Conservation (phyloP, 148 eudicot genomes). For the Agrostemma githago region DNA sequence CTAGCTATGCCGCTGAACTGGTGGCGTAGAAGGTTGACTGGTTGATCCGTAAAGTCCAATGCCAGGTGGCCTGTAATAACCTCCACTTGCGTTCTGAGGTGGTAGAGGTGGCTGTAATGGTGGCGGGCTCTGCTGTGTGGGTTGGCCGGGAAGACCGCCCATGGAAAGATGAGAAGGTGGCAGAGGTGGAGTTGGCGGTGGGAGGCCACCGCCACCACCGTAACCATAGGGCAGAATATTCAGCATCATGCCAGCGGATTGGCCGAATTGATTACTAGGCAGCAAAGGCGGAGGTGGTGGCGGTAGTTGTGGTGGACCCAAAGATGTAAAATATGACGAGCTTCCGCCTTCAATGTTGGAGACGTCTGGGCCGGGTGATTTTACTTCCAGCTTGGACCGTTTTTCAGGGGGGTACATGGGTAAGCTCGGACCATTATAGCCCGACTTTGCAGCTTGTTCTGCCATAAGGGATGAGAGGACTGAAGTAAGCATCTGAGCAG, state of each 20-base stretch:
- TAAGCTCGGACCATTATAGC: slow-evolving; percentile 24
- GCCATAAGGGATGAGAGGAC: slow-evolving; percentile 90
- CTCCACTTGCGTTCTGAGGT: slow-evolving; percentile 43
- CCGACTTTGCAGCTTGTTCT: slow-evolving; percentile 67
- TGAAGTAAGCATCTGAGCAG: slow-evolving; percentile 87
- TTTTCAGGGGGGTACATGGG: slow-evolving; percentile 52
- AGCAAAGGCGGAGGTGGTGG: slow-evolving; percentile 36
- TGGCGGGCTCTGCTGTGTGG: slow-evolving; percentile 38
- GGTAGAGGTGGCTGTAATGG: slow-evolving; percentile 35
- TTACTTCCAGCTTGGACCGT: slow-evolving; percentile 51
- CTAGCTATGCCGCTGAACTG: slow-evolving; percentile 57
- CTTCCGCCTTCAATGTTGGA: slow-evolving; percentile 37
- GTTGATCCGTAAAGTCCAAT: slow-evolving; percentile 67
- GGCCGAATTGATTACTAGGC: slow-evolving; percentile 47
- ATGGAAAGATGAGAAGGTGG: slow-evolving; percentile 48
- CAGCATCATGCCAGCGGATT: slow-evolving; percentile 52
- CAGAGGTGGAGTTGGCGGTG: slow-evolving; percentile 52
- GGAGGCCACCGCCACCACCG: slow-evolving; percentile 39
- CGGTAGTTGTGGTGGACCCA: slow-evolving; percentile 47
- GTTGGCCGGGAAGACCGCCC: slow-evolving; percentile 44
- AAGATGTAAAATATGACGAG: slow-evolving; percentile 40
- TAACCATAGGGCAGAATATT: slow-evolving; percentile 58
- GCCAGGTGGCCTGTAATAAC: slow-evolving; percentile 65
- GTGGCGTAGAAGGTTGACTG: slow-evolving; percentile 66
- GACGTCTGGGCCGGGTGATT: slow-evolving; percentile 29